Conservation (phyloP, 163 green algal genomes). For the Chlorella variabilis region DNA sequence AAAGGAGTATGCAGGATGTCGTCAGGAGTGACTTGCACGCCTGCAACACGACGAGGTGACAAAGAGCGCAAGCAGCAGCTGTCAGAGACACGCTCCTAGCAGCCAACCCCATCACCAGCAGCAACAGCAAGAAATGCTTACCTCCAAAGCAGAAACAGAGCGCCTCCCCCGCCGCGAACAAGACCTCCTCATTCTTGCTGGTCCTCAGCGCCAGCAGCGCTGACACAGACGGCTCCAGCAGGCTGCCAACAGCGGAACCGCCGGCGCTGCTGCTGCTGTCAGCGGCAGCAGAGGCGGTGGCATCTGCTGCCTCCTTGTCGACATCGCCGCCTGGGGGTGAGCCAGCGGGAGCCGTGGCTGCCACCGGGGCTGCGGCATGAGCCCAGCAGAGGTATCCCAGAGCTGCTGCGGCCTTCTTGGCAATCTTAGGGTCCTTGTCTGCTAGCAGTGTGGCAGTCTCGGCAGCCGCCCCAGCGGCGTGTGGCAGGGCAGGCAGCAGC, state of each 20-base stretch:
- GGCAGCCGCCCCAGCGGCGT: neutral
- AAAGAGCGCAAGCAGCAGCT: neutral
- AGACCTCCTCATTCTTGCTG: conserved; percentile 79
- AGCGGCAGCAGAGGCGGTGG: neutral
- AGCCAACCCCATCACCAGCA: no score
- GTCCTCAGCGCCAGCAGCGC: conserved; percentile 60
- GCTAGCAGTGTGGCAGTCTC: conserved; percentile 39
- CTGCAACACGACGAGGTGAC: conserved; percentile 4
- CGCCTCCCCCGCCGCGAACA: conserved; percentile 82
- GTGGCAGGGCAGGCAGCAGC: conserved; percentile 4
- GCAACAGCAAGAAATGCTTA: no score
- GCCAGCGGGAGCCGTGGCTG: neutral
- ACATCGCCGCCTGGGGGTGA: no score
- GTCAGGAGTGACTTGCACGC: conserved; percentile 52
- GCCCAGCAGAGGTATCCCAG: conserved; percentile 52
- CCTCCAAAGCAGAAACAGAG: conserved; percentile 78
- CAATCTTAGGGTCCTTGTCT: conserved; percentile 69
- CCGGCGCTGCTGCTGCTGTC: neutral
- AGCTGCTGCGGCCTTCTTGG: conserved; percentile 41
- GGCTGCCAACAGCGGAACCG: no score
- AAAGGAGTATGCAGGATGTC: conserved; percentile 63
- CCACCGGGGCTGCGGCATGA: neutral
- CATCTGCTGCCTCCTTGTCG: no score
- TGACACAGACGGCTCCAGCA: conserved; percentile 43
- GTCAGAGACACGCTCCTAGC: no score